Evolutionary conservation across 192 early-diverging fungal genomes (phyloP), one percentile per base, ranked within the genome.

Genomic region (Linnemannia exigua): DNA sequence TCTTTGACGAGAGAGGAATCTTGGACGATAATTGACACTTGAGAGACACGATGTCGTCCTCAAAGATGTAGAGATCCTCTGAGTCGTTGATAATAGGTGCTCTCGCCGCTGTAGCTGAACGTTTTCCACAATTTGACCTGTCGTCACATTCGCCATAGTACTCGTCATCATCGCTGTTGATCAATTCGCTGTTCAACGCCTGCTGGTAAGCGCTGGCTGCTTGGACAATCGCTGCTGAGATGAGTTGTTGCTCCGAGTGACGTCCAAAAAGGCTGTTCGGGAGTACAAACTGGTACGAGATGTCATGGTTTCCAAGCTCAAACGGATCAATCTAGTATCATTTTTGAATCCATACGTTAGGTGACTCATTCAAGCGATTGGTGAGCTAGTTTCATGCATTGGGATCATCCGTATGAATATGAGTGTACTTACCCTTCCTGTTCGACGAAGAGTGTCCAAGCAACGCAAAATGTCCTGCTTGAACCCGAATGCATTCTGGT

Each of bases 401-500:
- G 33, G 15, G n/a, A n/a, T n/a, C n/a, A n/a, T n/a, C n/a, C n/a
- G n/a, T n/a, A n/a, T n/a, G n/a, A n/a, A n/a, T 67, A 16, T 14
- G 35, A 20, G 25, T 35, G 15, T 67, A 31, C 73, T 25, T 80
- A 86, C 84, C 70, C n/a, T 46, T 44, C 84, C 84, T 46, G 78
- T 80, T 17, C n/a, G 52, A 25, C 73, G 74, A 25, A 86, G 58
- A 7, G 35, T 31, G 36, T 86, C 80, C 28, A 86, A 31, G 66
- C 84, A 86, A 31, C 31, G 52, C n/a, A 86, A 38, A 16, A 86
- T 86, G 58, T 86, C 84, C 35, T 86, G 84, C 36, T 86, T 86
- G 70, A 86, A 75, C 22, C 84, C 84, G 28, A 86, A 86, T 20
- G 84, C 84, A 22, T 77, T 86, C 25, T 86, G 84, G 69, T 86